Evolutionary conservation across 768 basidiomycete genomes (phyloP).

Genomic region (Coprinellus micaceus): DNA sequence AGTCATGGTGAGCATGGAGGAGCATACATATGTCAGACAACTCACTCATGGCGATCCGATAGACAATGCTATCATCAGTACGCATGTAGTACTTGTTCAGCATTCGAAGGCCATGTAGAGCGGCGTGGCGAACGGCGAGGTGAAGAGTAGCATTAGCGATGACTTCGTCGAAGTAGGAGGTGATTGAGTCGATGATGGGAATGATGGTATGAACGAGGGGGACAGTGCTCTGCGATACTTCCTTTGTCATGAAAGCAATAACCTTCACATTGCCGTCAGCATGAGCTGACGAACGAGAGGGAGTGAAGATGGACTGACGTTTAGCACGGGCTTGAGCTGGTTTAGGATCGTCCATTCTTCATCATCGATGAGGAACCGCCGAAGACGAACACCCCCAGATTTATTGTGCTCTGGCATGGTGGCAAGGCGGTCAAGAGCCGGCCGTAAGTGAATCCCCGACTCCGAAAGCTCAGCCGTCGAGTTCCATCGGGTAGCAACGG

Average conservation of each 20-base stretch:
- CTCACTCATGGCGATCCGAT: conserved; percentile 32
- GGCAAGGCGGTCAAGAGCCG: conserved; percentile 25
- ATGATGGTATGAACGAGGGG: conserved; percentile 27
- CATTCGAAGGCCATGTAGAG: conserved; percentile 23
- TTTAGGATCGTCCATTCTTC: conserved; percentile 31
- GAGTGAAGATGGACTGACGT: conserved; percentile 20
- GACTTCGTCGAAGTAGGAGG: conserved; percentile 15
- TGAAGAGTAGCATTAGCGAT: conserved; percentile 10
- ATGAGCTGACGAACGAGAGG: not conserved
- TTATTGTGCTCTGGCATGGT: conserved; percentile 5
- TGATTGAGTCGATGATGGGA: conserved; percentile 24
- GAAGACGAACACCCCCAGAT: conserved; percentile 16
- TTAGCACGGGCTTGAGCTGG: conserved; percentile 27
- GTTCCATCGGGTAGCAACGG: not conserved
- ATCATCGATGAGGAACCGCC: conserved; percentile 21
- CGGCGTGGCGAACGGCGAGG: conserved; percentile 5
- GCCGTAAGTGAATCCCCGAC: conserved; percentile 25
- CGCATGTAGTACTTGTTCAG: conserved; percentile 31
- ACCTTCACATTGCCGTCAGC: not conserved
- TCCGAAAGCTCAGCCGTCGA: conserved; percentile 30
- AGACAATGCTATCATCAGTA: conserved; percentile 29
- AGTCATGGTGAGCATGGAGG: not conserved
- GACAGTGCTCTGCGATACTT: conserved; percentile 16
- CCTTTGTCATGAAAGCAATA: conserved; percentile 16
- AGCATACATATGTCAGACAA: not conserved